Evolutionary conservation across 2,329 filamentous ascomycete genomes (phyloP), one percentile per base, ranked within the genome.

Genomic region (Cyphellophora attinorum): DNA sequence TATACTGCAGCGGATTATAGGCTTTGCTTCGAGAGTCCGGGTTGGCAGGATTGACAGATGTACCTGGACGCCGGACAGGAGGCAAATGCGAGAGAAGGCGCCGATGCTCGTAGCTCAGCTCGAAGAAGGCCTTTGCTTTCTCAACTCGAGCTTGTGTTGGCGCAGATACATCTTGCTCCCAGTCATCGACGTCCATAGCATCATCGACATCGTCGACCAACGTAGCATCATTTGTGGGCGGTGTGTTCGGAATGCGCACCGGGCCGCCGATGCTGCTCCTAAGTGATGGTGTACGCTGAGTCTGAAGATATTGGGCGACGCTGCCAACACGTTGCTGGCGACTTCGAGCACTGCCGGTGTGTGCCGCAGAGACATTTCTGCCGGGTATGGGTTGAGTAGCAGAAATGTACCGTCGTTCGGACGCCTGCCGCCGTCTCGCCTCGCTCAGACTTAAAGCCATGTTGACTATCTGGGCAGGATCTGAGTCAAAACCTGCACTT

Each of bases 1-100:
- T 82, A 48, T 85, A 85, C 57, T 96, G 91, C 15, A 98, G 61
- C 4, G 89, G 91, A 54, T 98, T 94, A 55, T 96, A 96, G 2
- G 68, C 62, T 34, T 88, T 78, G 40, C 39, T 42, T 18, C 38
- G 33, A 17, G 19, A 50, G 42, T 61, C 57, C 38, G 57, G 51
- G 1, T 56, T 48, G 4, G 19, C 15, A 14, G 43, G 39, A 4
- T 35, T 34, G 23, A 45, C 31, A 8, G 41, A 41, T 10, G 21
- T 33, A 3, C 34, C 39, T 19, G 46, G 46, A 12, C 39, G 47
- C 19, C 49, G 55, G 19, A 96, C 59, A 0, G 85, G 85, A 6
- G 86, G 84, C 0, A 96, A 64, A 42, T 79, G 70, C 19, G 83
- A 72, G n/a, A 96, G 65, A 6, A 96, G 61, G 3, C 84, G 75